Base-by-base conservation (phyloP, 768 basidiomycete genomes). In the Sistotremastrum suecicum region DNA sequence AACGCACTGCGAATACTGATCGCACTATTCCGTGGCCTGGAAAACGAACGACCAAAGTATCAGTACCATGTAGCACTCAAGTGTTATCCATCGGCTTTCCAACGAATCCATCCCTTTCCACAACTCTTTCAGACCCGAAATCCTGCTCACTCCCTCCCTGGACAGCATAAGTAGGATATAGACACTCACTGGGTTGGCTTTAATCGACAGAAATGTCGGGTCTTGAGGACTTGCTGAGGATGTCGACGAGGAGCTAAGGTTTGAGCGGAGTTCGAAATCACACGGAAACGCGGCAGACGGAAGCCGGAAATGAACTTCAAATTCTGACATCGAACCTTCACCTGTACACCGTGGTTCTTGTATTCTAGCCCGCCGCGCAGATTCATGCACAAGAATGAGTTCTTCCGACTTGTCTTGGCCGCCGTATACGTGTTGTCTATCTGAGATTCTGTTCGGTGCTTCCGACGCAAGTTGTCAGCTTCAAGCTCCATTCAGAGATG, bases 41-140 rank as follows among this genome's bases (percentile, higher is more conserved):
- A n/a, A 37, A 37, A 44, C 34, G n/a, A n/a, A 10, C 37, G 28
- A 29, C 43, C 30, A 6, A 35, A 35, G 9, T 6, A 31, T 44
- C 33, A 37, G 29, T 11, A 33, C 10, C 9, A 8, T 31, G 37
- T 44, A 6, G 10, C 8, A 10, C 4, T n/a, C 41, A 31, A n/a
- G 10, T 33, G 35, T 9, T 43, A 48, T 48, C 47, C 47, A 48
- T 48, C 47, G 9, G 10, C 20, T 10, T 41, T 41, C 8, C 7
- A 34, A 11, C 10, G 20, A 11, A 11, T 35, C 20, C 20, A 20
- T 3, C 11, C 30, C 4, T 29, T 10, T 9, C 8, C 41, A 41
- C 11, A 9, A 41, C 30, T 10, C 10, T 9, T 9, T 4, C 12
- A 9, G 5, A 41, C 12, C 11, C 5, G 4, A 4, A 8, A 4